Base-by-base conservation (phyloP, 768 basidiomycete species). In the Vishniacozyma victoriae region DNA sequence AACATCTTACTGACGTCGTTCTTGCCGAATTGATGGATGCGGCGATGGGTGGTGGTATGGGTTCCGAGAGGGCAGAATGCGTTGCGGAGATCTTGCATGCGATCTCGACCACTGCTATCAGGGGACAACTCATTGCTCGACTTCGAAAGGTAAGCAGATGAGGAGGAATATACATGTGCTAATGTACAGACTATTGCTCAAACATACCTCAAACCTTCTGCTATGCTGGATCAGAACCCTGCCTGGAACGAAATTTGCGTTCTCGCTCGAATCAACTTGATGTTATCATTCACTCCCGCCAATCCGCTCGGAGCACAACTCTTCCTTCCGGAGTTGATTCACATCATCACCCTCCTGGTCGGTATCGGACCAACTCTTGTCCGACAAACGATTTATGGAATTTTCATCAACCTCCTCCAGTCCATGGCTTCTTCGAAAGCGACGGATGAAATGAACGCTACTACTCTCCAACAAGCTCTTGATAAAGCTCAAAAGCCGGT, bases 21-120 rank as follows among this genome's bases (percentile, higher is more conserved):
- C 64, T 91, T 23, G 85, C 87, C 36, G 89, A 91, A 69, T 69
- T 92, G 41, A 77, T 90, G 44, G 79, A 86, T 16, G 80, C 83
- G 4, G 90, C 87, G 1, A 78, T 83, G n/a, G 89, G 90, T 65
- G 83, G 84, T 27, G 87, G 86, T 0, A 77, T 86, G 27, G 86
- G 83, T 15, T 84, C 84, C 5, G 74, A 77, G 20, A 77, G 84
- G 52, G 87, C 84, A 52, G 88, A 89, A 72, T 79, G 78, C 2
- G 80, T 89, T 31, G 80, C 82, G 4, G 79, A 86, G 31, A 82
- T 85, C 9, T 76, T 91, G 44, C 79, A 83, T 2, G 79, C 82
- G 1, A 72, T 90, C 40, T 81, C 86, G 0, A 85, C 85, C 3
- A 83, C 87, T 55, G 79, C 80, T 47, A 80, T 90, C 4, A 78